Evolutionary conservation across 2,329 filamentous ascomycete genomes (phyloP), one percentile per base, ranked within the genome.

Genomic region (Fragosphaeria purpurea): DNA sequence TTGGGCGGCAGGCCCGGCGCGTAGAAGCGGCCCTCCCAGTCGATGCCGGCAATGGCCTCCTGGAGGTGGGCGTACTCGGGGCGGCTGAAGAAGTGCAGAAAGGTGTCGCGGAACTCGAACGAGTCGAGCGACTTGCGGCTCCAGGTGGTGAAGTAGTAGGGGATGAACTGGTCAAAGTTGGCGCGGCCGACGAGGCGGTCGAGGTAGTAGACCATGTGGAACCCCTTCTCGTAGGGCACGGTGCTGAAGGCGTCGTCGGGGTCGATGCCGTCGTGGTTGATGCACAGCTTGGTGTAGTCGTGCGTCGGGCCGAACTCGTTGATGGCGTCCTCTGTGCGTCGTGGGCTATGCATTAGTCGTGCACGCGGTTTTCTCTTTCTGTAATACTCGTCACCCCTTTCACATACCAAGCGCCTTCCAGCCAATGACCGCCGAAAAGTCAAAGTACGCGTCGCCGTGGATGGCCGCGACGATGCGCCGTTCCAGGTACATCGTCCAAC

Each of bases 401-500:
- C 13, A 58, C 70, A 50, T 63, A 79, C 76, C 77, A 13, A 95
- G 79, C 2, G 84, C 79, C 63, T 95, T 93, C 91, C 91, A 97
- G 53, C 93, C 93, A 57, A 96, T 94, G 57, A 97, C 95, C 56
- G 91, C 84, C 7, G 87, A 94, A 67, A 98, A 97, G 69, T 96
- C 86, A 55, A 93, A 87, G 63, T 94, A 83, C 5, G 86, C 70
- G 56, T 91, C 85, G 44, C 89, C 89, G 59, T 96, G 89, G 43
- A 95, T 74, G 22, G 74, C 78, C 11, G 82, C 85, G 56, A 83
- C 76, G 53, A 94, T 88, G 46, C 93, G 80, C 48, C 93, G 85
- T 69, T 98, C 93, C 5, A 97, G 77, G 62, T 98, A 98, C 22
- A 85, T 86, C 0, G 93, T 97, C 93, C 91, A 97, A 35, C 91